These are phyloP conservation scores for Sphagnum tenellum DNA, from an alignment of 225 moss, liverwort and hornwort species.

Conservation along the genomic window DNA sequence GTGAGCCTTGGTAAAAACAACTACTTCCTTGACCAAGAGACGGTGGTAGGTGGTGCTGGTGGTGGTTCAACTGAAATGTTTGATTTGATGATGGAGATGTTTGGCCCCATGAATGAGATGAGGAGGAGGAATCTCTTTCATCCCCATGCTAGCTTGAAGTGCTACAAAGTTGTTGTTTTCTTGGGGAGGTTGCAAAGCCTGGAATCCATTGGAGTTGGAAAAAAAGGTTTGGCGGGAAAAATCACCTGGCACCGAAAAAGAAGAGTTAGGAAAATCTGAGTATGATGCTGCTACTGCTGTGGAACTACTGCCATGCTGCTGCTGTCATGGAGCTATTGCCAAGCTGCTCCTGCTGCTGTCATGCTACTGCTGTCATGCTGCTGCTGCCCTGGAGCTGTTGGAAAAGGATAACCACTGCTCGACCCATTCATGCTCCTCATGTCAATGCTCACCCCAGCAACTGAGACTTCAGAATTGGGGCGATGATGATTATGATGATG, in stretches of 20 bases:
- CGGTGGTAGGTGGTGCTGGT: neutral
- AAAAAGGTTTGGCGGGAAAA: slow-evolving; percentile 9
- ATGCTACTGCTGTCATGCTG: too few relatives aligned
- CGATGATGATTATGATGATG: too few relatives aligned
- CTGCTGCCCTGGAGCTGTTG: too few relatives aligned
- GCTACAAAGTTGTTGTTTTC: neutral
- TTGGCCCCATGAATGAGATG: slow-evolving; percentile 4
- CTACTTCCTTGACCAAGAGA: slow-evolving; percentile 3
- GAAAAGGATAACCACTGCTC: slow-evolving; percentile 2
- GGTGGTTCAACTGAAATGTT: slow-evolving; percentile 2
- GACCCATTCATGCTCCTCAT: slow-evolving; percentile 5
- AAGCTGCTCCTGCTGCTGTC: too few relatives aligned
- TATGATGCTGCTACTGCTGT: too few relatives aligned
- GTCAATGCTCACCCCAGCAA: slow-evolving; percentile 4
- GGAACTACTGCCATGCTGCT: too few relatives aligned
- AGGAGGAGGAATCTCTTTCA: slow-evolving; percentile 9
- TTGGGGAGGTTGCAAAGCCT: neutral
- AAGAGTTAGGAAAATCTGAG: too few relatives aligned
- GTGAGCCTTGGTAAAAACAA: slow-evolving; percentile 11
- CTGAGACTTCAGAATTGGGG: too few relatives aligned
- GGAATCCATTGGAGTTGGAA: slow-evolving; percentile 3
- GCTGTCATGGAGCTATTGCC: too few relatives aligned
- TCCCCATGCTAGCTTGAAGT: slow-evolving; percentile 8
- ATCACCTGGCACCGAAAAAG: neutral
- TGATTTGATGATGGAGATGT: slow-evolving; percentile 14